These are phyloP conservation scores for Thalia dealbata DNA, from an alignment of 176 grass and related monocot species.

Conservation along the genomic window DNA sequence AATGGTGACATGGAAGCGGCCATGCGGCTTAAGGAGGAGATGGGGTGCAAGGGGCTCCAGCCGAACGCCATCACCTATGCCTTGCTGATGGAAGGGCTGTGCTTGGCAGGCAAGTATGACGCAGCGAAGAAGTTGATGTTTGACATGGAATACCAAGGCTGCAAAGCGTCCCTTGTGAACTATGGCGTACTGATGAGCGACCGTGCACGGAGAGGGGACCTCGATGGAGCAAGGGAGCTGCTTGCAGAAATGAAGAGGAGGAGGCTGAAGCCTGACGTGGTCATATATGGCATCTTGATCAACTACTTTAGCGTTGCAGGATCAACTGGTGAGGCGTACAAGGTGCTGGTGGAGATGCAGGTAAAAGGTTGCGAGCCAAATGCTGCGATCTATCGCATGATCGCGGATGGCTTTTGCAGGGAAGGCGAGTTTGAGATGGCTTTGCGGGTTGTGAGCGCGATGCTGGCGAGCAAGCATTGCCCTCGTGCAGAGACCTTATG, in stretches of 20 bases:
- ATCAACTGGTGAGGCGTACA: neutral
- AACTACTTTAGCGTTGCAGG: neutral
- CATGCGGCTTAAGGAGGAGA: slow-evolving; percentile 40
- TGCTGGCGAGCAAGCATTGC: slow-evolving; percentile 49
- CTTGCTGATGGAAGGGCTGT: slow-evolving; percentile 54
- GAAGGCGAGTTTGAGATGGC: slow-evolving; percentile 5
- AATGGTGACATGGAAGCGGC: slow-evolving; percentile 31
- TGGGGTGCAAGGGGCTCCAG: slow-evolving; percentile 32
- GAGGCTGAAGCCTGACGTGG: slow-evolving; percentile 11
- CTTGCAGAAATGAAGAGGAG: slow-evolving; percentile 26
- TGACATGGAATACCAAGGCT: slow-evolving; percentile 92
- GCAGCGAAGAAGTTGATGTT: slow-evolving; percentile 79
- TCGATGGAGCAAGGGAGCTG: slow-evolving; percentile 24
- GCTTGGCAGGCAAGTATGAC: slow-evolving; percentile 26
- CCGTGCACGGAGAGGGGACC: slow-evolving; percentile 27
- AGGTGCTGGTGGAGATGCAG: slow-evolving; percentile 9
- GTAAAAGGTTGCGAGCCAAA: slow-evolving; percentile 2
- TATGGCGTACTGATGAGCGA: slow-evolving; percentile 71
- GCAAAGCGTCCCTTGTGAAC: slow-evolving; percentile 48
- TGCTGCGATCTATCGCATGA: slow-evolving; percentile 14
- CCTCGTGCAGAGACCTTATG: slow-evolving; percentile 28
- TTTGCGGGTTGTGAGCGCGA: slow-evolving; percentile 26
- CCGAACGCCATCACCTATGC: slow-evolving; percentile 65
- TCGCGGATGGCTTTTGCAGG: slow-evolving; percentile 9
- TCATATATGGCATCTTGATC: slow-evolving; percentile 6